These are phyloP conservation scores for Gynostemma pentaphyllum DNA, from an alignment of 306 rosid genomes.

Conservation along the genomic window DNA sequence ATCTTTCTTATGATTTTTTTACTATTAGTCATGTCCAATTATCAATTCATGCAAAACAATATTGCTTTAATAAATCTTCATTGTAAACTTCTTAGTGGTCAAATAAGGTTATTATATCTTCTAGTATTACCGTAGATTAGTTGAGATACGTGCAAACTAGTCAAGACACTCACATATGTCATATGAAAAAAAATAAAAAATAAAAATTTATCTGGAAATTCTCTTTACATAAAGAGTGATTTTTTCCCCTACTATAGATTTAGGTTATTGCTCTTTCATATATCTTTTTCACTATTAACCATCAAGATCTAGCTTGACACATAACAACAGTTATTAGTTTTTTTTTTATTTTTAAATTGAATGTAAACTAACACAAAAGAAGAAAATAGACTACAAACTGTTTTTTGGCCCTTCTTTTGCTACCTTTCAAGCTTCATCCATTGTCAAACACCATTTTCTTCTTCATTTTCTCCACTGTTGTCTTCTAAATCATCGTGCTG, in stretches of 20 bases:
- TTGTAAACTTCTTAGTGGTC: no score
- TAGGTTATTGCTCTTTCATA: background rate
- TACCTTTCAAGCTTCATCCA: background rate
- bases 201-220: background rate
- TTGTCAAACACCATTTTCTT: slow-evolving; percentile 5
- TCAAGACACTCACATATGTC: no score
- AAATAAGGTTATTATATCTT: no score
- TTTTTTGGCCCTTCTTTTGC: background rate
- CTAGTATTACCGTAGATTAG: no score
- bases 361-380: background rate
- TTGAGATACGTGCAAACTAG: no score
- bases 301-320: background rate
- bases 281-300: background rate
- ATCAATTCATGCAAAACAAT: background rate
- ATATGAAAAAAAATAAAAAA: no score
- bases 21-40: background rate
- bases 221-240: background rate
- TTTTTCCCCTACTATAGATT: background rate
- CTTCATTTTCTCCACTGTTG: slow-evolving; percentile 11
- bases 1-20: background rate
- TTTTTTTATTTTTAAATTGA: background rate
- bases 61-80: no score
- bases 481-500: slow-evolving; percentile 13
- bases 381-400: background rate
- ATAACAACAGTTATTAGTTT: background rate